Evolutionary conservation across 2,329 filamentous ascomycete species (phyloP).

Genomic region (Bertia moriformis): DNA sequence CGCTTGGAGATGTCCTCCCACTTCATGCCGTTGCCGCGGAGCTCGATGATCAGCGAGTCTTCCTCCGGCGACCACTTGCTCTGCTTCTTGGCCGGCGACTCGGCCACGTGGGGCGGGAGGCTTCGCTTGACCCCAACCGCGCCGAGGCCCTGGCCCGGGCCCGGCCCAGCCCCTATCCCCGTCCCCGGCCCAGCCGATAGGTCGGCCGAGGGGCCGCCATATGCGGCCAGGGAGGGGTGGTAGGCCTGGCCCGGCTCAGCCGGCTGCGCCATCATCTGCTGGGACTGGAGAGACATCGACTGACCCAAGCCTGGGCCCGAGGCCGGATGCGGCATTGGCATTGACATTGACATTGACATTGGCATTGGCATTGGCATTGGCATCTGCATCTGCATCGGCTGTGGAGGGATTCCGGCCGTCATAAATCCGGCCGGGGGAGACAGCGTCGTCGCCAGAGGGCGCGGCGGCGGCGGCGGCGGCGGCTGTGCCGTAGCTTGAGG

Average conservation of each 20-base stretch:
- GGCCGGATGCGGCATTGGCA: conserved; percentile 9
- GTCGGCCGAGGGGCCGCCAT: not conserved
- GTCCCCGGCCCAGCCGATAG: conserved; percentile 2
- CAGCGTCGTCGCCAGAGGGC: conserved; percentile 9
- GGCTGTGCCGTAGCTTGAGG: not conserved
- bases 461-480: conserved; percentile 7
- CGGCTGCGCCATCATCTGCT: not conserved
- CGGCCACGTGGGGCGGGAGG: conserved; percentile 36
- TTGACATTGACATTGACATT: too few relatives aligned
- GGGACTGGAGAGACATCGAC: conserved; percentile 9
- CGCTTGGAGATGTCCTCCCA: conserved; percentile 96
- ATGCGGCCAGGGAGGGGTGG: not conserved
- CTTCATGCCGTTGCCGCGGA: conserved; percentile 84
- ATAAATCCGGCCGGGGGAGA: too few relatives aligned
- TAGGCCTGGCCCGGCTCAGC: not conserved
- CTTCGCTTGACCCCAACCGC: conserved; percentile 30
- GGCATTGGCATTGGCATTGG: conserved; percentile 9
- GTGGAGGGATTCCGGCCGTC: too few relatives aligned
- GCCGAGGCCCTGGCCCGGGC: conserved; percentile 4
- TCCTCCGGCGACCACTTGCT: conserved; percentile 94
- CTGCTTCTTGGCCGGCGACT: conserved; percentile 76
- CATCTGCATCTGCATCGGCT: conserved; percentile 15
- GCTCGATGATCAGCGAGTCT: conserved; percentile 78
- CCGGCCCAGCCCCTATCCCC: conserved; percentile 1
- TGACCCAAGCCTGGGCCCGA: conserved; percentile 12